Evolutionary conservation across 495 filamentous ascomycete genomes (phyloP).

Genomic region (Venustampulla echinocandica): DNA sequence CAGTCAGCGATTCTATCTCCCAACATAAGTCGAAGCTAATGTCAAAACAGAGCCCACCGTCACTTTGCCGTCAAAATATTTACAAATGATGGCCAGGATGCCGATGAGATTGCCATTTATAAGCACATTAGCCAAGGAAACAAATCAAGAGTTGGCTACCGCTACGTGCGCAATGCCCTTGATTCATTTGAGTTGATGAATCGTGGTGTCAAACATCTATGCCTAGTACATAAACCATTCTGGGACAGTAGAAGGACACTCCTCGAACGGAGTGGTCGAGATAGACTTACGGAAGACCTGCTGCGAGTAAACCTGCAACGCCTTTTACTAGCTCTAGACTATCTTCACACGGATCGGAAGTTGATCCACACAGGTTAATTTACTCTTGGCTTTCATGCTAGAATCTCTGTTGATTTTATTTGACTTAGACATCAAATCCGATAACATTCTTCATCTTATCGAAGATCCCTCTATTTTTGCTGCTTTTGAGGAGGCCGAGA

Average conservation of each 20-base stretch:
- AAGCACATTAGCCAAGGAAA: slow-evolving; percentile 18
- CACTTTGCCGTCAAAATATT: slow-evolving; percentile 6
- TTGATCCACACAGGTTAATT: slow-evolving; percentile 22
- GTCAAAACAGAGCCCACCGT: not conserved
- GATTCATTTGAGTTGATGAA: slow-evolving; percentile 7
- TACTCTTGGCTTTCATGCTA: not conserved
- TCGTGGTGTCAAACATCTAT: not conserved
- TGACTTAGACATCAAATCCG: slow-evolving; percentile 12
- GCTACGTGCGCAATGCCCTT: slow-evolving; percentile 7
- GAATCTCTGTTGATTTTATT: not conserved
- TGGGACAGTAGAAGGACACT: not conserved
- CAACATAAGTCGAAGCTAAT: not conserved
- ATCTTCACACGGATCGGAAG: slow-evolving; percentile 23
- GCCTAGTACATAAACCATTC: not conserved
- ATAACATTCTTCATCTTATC: slow-evolving; percentile 8
- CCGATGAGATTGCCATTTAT: slow-evolving; percentile 20
- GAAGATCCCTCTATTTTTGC: slow-evolving; percentile 7
- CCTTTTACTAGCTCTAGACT: slow-evolving; percentile 21
- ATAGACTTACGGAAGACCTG: slow-evolving; percentile 1
- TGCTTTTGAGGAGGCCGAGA: slow-evolving; percentile 10
- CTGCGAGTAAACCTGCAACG: slow-evolving; percentile 10
- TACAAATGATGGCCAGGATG: slow-evolving; percentile 8
- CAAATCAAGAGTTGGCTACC: slow-evolving; percentile 17
- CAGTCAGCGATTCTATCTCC: slow-evolving; percentile 1
- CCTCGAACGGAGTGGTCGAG: not conserved